These are phyloP conservation scores for Eruca vesicaria DNA, from an alignment of 441 rosid genomes.

Conservation along the genomic window DNA sequence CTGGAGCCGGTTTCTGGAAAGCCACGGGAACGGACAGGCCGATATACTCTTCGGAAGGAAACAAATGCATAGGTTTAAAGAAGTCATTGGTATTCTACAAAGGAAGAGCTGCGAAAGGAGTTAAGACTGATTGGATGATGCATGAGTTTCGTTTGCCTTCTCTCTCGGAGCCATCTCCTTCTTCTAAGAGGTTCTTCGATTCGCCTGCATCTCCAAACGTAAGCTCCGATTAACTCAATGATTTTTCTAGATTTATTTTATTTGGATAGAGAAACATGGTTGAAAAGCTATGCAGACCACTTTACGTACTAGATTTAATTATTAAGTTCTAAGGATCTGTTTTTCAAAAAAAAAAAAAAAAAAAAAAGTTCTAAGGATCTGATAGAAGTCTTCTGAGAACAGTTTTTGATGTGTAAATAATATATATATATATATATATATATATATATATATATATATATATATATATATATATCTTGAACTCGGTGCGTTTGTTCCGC, in stretches of 20 bases:
- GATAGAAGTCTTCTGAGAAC: not conserved
- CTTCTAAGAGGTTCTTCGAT: slow-evolving; percentile 55
- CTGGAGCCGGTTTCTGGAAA: slow-evolving; percentile 87
- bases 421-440: no score
- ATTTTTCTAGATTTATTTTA: not conserved
- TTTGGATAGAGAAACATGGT: not conserved
- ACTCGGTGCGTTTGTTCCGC: not conserved
- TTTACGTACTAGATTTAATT: not conserved
- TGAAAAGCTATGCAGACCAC: not conserved
- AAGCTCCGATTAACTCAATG: slow-evolving; percentile 20
- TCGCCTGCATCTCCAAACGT: slow-evolving; percentile 63
- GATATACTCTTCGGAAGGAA: slow-evolving; percentile 78
- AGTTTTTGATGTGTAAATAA: not conserved
- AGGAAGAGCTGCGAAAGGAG: slow-evolving; percentile 87
- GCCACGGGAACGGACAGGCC: slow-evolving; percentile 92
- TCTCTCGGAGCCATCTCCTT: slow-evolving; percentile 43
- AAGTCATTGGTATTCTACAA: slow-evolving; percentile 83
- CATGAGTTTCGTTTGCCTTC: slow-evolving; percentile 94
- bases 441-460: no score
- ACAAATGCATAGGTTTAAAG: slow-evolving; percentile 82
- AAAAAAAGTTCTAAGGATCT: not conserved
- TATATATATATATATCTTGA: not conserved
- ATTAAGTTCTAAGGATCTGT: not conserved
- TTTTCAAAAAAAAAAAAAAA: no score
- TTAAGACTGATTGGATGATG: slow-evolving; percentile 99